Base-by-base conservation (phyloP, 116 monocot species). In the Iris pallida region DNA sequence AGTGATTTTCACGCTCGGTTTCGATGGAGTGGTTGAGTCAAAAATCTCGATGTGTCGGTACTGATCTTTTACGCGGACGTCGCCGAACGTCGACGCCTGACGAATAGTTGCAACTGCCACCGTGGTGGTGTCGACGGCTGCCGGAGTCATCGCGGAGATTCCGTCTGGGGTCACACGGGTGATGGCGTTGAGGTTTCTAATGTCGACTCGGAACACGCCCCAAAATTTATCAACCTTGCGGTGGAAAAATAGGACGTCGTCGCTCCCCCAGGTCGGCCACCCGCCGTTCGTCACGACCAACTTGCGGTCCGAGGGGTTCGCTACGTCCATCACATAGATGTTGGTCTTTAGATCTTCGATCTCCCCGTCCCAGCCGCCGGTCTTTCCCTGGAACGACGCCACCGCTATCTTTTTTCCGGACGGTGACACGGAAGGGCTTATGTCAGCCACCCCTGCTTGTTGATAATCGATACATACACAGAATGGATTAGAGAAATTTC, bases 351-450 rank as follows among this genome's bases (percentile, higher is more conserved):
- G 58, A 20, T 58, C 58, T 18, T 58, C 58, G 20, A 58, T 58
- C 58, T 58, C 58, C 20, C 58, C 58, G 17, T 58, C 58, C 58
- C 58, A 58, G 19, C 58, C 58, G 19, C n/a, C 58, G n/a, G n/a
- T 58, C 19, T 16, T 15, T 7, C n/a, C n/a, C n/a, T 58, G 7
- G 58, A 58, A 58, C 16, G 58, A 58, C 20, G 58, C 58, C 58
- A 58, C 58, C 5, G 58, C 58, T 58, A 58, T 58, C 58, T 16
- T 58, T 18, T 58, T 58, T 8, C 58, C 58, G 8, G 58, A 58
- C 20, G 20, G 16, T 16, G 58, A 58, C 14, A 20, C 58, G 4
- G 58, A 58, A 18, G n/a, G 58, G 58, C 58, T 58, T 58, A 58
- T 16, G 19, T 58, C 58, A 18, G 58, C 58, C 19, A 16, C 18